Evolutionary conservation across 2,329 filamentous ascomycete genomes (phyloP).

Genomic region (Fusarium oxysporum): DNA sequence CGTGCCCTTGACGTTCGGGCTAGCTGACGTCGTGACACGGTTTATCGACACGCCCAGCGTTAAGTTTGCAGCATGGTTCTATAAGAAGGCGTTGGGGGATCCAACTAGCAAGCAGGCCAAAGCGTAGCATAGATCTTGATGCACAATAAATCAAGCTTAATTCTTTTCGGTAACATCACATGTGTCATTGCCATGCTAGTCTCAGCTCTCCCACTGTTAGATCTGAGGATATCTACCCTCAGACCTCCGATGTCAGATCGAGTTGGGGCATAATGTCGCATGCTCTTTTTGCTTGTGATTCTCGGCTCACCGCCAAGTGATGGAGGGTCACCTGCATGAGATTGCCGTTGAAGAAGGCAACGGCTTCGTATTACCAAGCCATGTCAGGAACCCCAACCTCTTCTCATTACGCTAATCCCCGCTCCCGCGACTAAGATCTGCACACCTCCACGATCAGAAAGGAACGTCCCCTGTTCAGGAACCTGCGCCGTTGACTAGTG

Average conservation of each 20-base stretch:
- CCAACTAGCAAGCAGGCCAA: slow-evolving; percentile 33
- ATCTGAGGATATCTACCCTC: background rate
- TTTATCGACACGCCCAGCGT: slow-evolving; percentile 71
- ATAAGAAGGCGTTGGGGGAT: slow-evolving; percentile 57
- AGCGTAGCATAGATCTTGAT: slow-evolving; percentile 6
- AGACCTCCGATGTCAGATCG: background rate
- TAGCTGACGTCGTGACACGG: slow-evolving; percentile 67
- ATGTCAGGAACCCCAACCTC: slow-evolving; percentile 3
- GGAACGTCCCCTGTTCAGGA: slow-evolving; percentile 28
- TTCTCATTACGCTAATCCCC: slow-evolving; percentile 4
- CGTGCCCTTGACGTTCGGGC: slow-evolving; percentile 68
- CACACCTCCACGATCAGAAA: slow-evolving; percentile 21
- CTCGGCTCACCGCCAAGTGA: slow-evolving; percentile 1
- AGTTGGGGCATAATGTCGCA: background rate
- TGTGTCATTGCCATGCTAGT: slow-evolving; percentile 1
- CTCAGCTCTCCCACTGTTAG: background rate
- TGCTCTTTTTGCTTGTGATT: slow-evolving; percentile 2
- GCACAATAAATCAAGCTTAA: slow-evolving; percentile 32
- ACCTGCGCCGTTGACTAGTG: slow-evolving; percentile 22
- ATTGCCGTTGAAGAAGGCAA: background rate
- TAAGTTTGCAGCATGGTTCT: slow-evolving; percentile 66
- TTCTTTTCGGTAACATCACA: background rate
- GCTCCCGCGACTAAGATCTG: slow-evolving; percentile 23
- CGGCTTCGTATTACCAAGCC: slow-evolving; percentile 14
- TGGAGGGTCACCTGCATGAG: background rate